Percentiles rank a stretch among this genome's conserved stretches.
These are phyloP conservation scores for Wickerhamiella siamensis DNA, from an alignment of 805 yeast genomes.

Conservation along the genomic window DNA sequence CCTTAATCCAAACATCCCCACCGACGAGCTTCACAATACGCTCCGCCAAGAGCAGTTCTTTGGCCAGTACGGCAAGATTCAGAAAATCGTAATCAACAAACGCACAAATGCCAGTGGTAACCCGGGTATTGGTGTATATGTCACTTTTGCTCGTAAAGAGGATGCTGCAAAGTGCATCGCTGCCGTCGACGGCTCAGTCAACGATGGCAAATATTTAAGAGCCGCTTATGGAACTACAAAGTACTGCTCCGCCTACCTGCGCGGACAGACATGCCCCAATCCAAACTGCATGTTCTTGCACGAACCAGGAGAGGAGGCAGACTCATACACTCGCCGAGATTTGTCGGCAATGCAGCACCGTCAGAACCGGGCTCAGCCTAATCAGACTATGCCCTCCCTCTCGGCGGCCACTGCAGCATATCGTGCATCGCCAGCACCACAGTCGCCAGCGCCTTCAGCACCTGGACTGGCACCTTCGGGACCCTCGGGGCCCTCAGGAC, in stretches of 20 bases:
- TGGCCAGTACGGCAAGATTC: conserved; percentile 96
- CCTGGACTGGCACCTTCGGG: conserved; percentile 1
- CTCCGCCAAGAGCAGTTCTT: conserved; percentile 83
- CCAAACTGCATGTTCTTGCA: conserved; percentile 98
- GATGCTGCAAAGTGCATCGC: conserved; percentile 90
- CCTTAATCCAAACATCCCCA: conserved; percentile 69
- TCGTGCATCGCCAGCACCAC: conserved; percentile 20
- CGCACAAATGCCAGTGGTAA: conserved; percentile 45
- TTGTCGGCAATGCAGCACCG: conserved; percentile 50
- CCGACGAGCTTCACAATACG: conserved; percentile 71
- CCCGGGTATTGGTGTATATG: conserved; percentile 88
- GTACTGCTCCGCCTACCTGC: conserved; percentile 87
- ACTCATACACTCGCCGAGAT: conserved; percentile 82
- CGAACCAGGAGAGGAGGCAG: conserved; percentile 99
- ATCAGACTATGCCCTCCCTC: conserved; percentile 7
- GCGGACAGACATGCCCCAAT: conserved; percentile 94
- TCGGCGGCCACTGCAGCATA: conserved; percentile 22
- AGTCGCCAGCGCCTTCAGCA: conserved; percentile 7
- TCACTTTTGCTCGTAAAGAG: conserved; percentile 82
- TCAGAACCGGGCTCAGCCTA: conserved; percentile 17
- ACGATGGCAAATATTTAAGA: conserved; percentile 77
- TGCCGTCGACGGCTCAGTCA: conserved; percentile 80
- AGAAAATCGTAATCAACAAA: conserved; percentile 80
- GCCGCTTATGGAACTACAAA: conserved; percentile 99
- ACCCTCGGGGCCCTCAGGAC: conserved; percentile 17